Base-by-base conservation (phyloP, 108 stramenopile species). In the Pelagomonas calceolata region DNA sequence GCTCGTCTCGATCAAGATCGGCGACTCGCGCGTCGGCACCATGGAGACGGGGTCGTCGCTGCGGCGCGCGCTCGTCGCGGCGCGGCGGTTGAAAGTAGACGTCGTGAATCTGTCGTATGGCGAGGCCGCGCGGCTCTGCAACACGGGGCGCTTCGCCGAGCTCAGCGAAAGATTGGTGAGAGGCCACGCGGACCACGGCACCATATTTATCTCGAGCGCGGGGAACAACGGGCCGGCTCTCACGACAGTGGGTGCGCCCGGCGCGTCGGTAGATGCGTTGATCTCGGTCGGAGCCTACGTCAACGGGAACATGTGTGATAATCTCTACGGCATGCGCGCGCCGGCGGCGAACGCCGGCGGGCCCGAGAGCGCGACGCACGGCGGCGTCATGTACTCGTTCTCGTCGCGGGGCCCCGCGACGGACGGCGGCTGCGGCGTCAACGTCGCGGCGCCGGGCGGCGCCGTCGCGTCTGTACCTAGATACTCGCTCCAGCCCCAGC, bases 141-240 rank as follows among this genome's bases (percentile, higher is more conserved):
- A 93, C 77, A 29, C n/a, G 10, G 90, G 91, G 31, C 75, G 90
- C 30, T 79, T 92, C 51, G 75, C 85, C 4, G 77, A 92, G 37
- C 46, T 89, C 21, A 79, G 83, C 32, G 79, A 88, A 37, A 87
- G 93, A 46, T 67, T 88, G 26, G 85, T 90, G 10, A 5, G 39
- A 5, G 39, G 39, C 39, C n/a, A n/a, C n/a, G 71, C 78, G 46
- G 85, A 87, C 65, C 85, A 87, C 66, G 88, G 89, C 65, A 84
- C 93, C 63, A 66, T 85, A 15, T 86, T 92, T 31, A 78, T 94
- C 67, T 74, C 89, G 0, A 77, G 80, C 32, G 92, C 95, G 0
- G 93, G 95, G 14, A 96, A 96, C 76, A 85, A 90, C 78, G 95
- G 95, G 0, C 95, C 95, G 0, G 93, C 91, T 1, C 71, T 96